A percentile compares a stretch with the other conserved stretches of the same genome.
phyloP scores from a whole-genome alignment of 176 grass and related monocot species.

The Oryza glaberrima region DNA sequence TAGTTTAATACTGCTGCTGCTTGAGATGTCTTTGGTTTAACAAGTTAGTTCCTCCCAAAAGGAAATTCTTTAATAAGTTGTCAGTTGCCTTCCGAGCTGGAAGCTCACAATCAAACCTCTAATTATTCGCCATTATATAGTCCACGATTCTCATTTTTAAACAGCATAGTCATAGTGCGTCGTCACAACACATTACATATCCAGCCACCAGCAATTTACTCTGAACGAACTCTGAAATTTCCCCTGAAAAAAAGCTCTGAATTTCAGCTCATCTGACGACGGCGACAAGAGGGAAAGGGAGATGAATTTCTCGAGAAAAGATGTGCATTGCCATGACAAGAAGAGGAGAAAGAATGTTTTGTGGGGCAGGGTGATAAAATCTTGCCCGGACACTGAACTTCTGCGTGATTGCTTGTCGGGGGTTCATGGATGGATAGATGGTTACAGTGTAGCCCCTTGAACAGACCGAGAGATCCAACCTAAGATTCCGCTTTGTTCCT shows the following conservation, averaged over 20 bases:
- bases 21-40: not conserved
- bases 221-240: not conserved
- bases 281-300: not conserved
- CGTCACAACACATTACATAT: not conserved
- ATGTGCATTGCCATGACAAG: not conserved
- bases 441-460: constrained; percentile 33
- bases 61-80: not conserved
- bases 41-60: not conserved
- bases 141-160: not conserved
- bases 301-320: constrained; percentile 19
- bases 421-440: constrained; percentile 10
- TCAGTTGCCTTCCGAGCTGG: constrained; percentile 13
- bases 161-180: constrained; percentile 13
- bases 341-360: constrained; percentile 22
- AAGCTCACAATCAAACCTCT: constrained; percentile 20
- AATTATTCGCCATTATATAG: constrained; percentile 8
- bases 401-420: constrained; percentile 25
- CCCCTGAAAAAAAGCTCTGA: not conserved
- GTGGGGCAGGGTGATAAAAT: constrained; percentile 10
- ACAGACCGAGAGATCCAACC: constrained; percentile 33
- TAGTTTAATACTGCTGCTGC: not conserved
- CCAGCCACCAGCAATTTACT: not conserved
- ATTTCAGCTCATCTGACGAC: constrained; percentile 13
- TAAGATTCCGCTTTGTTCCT: constrained; percentile 15
- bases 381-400: not conserved